Percentiles rank a stretch among this genome's conserved stretches.
Conservation (phyloP, 805 yeast species). For the Teunomyces kruisii region DNA sequence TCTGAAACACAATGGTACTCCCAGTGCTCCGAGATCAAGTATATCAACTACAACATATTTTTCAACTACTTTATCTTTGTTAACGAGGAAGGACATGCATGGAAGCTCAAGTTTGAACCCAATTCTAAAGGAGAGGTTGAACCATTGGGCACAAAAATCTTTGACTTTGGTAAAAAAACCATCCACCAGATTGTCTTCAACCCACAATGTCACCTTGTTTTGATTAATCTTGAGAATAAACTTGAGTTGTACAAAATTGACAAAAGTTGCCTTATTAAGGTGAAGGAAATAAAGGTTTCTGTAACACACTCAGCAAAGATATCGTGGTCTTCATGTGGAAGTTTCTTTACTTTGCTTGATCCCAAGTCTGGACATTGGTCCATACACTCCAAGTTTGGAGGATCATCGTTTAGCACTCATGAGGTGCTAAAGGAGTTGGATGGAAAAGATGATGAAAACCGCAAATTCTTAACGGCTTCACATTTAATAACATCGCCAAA, state of each 20-base stretch:
- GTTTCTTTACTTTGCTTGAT: slow-evolving; percentile 25
- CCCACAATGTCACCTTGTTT: slow-evolving; percentile 21
- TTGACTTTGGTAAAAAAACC: background rate
- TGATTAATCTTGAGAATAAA: slow-evolving; percentile 11
- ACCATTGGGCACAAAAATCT: slow-evolving; percentile 5
- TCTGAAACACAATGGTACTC: slow-evolving; percentile 31
- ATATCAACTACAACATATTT: slow-evolving; percentile 24
- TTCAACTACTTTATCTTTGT: slow-evolving; percentile 29
- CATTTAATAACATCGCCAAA: slow-evolving; percentile 25
- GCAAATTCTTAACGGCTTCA: slow-evolving; percentile 26
- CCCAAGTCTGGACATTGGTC: slow-evolving; percentile 27
- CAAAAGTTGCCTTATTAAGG: background rate
- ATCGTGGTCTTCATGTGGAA: slow-evolving; percentile 39
- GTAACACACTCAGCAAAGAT: slow-evolving; percentile 3
- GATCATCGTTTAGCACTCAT: slow-evolving; percentile 25
- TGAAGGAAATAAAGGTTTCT: background rate
- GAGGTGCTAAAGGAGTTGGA: slow-evolving; percentile 22
- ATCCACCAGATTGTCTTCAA: slow-evolving; percentile 17
- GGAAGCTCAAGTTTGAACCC: slow-evolving; percentile 14
- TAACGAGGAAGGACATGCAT: slow-evolving; percentile 24
- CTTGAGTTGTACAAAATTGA: slow-evolving; percentile 10
- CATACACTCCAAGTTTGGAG: slow-evolving; percentile 35
- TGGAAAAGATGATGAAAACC: slow-evolving; percentile 11
- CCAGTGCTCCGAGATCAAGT: slow-evolving; percentile 14
- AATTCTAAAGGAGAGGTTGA: background rate